These are phyloP conservation scores for Fusarium bulbicola DNA, from an alignment of 2,329 filamentous ascomycete genomes.

Conservation along the genomic window DNA sequence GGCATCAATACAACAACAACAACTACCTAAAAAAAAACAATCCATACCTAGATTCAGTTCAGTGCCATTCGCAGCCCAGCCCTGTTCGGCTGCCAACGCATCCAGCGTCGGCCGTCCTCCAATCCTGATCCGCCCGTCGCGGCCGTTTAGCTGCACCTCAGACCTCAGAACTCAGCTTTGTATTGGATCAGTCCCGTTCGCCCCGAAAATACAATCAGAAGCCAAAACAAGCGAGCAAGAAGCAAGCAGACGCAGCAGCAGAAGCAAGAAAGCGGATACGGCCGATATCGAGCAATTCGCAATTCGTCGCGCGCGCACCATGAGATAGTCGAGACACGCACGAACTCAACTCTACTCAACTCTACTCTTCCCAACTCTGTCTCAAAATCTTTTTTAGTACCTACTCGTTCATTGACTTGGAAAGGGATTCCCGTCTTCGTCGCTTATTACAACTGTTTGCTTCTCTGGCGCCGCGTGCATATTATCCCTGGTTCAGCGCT, in stretches of 20 bases:
- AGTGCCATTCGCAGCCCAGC: constrained; percentile 5
- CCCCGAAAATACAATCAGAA: constrained; percentile 25
- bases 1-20: constrained; percentile 30
- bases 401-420: constrained; percentile 27
- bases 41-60: constrained; percentile 20
- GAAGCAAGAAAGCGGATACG: constrained; percentile 33
- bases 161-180: constrained; percentile 6
- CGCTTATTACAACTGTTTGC: constrained; percentile 24
- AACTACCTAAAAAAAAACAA: constrained; percentile 9
- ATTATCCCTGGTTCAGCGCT: constrained; percentile 34
- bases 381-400: constrained; percentile 43
- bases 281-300: constrained; percentile 48
- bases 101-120: constrained; percentile 34
- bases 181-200: constrained; percentile 30
- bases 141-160: constrained; percentile 38
- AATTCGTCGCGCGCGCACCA: constrained; percentile 50
- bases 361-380: constrained; percentile 29
- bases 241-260: constrained; percentile 20
- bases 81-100: constrained; percentile 33
- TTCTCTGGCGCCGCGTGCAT: constrained; percentile 34
- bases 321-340: constrained; percentile 52
- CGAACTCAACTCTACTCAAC: constrained; percentile 41
- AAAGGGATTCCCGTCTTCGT: constrained; percentile 28
- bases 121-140: constrained; percentile 33
- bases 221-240: constrained; percentile 21